Base-by-base conservation (phyloP, 2,329 filamentous ascomycete species). In the Fusarium sp. region DNA sequence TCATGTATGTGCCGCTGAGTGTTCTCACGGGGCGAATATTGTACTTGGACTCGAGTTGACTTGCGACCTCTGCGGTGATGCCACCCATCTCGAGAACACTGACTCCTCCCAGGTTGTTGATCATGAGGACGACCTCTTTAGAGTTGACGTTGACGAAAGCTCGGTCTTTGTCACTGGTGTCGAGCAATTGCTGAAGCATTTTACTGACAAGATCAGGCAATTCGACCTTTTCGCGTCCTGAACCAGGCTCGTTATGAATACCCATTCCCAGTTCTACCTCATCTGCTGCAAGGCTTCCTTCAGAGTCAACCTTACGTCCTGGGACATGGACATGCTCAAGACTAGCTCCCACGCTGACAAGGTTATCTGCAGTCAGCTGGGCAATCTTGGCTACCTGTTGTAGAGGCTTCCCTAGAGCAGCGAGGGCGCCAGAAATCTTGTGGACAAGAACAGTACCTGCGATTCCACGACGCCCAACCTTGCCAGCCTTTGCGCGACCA, bases 291-390 rank as follows among this genome's bases (percentile, higher is more conserved):
- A 95, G 80, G 43, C 73, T 78, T 28, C 89, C 89, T 25, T 89
- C 87, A 45, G 84, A 85, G 69, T 88, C 86, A 9, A 83, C 77
- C 2, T 83, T 87, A 64, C 94, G 87, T 6, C 95, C 94, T 0
- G 95, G 95, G 1, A 98, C 93, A 77, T 98, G 95, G n/a, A 98
- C 94, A 78, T 97, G 94, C 69, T 92, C 91, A 43, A 98, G 82
- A 55, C 92, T 95, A 5, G 93, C 92, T 18, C 94, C 95, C 23
- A 98, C 92, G 43, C 92, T 94, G 34, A 97, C 92, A 9, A 95
- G 81, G 77, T 97, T 97, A 20, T 88, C 85, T 4, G 92, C 90
- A 5, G 89, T 88, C 51, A 93, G 81, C 75, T 89, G 86, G 9
- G 93, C 94, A 13, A 94, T 88, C 68, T 86, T 84, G 64, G 90